Evolutionary conservation across 2,329 filamentous ascomycete genomes (phyloP).

Genomic region (Lasiodiplodia sp.): DNA sequence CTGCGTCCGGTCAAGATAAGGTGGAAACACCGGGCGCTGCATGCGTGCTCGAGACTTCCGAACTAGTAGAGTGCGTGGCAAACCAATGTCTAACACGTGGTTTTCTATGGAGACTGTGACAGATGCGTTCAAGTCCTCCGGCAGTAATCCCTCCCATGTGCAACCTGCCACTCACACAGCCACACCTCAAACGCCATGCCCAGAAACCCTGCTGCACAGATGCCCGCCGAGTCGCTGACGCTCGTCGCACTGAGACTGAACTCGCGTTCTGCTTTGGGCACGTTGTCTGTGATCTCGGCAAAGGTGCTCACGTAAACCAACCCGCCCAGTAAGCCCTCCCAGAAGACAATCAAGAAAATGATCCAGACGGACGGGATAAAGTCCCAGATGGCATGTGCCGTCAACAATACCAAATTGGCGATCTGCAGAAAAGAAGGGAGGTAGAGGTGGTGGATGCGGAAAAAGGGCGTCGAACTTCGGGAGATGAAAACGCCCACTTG

Average conservation of each 20-base stretch:
- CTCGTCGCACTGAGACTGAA: conserved; percentile 90
- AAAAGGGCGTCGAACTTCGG: conserved; percentile 85
- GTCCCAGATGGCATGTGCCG: conserved; percentile 76
- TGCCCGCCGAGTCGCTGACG: conserved; percentile 89
- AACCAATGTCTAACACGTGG: background rate
- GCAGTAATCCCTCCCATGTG: conserved; percentile 72
- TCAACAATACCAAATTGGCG: conserved; percentile 76
- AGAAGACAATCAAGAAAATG: conserved; percentile 86
- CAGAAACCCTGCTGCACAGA: conserved; percentile 85
- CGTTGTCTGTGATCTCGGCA: conserved; percentile 87
- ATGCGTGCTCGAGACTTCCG: background rate
- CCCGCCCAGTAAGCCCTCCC: conserved; percentile 91
- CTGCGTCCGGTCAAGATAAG: too few relatives aligned
- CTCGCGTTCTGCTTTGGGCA: conserved; percentile 79
- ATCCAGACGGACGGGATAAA: conserved; percentile 87
- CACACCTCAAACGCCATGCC: conserved; percentile 83
- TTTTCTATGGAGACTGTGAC: background rate
- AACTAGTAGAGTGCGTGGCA: background rate
- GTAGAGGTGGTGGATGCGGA: conserved; percentile 83
- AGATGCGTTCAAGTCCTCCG: conserved; percentile 32
- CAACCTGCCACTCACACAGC: conserved; percentile 84
- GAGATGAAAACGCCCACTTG: conserved; percentile 96
- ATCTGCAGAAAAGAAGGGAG: conserved; percentile 82
- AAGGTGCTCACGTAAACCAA: conserved; percentile 97
- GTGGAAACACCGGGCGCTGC: background rate